Base-by-base conservation (phyloP, 2,329 filamentous ascomycete species). In the Xylogone sp. region DNA sequence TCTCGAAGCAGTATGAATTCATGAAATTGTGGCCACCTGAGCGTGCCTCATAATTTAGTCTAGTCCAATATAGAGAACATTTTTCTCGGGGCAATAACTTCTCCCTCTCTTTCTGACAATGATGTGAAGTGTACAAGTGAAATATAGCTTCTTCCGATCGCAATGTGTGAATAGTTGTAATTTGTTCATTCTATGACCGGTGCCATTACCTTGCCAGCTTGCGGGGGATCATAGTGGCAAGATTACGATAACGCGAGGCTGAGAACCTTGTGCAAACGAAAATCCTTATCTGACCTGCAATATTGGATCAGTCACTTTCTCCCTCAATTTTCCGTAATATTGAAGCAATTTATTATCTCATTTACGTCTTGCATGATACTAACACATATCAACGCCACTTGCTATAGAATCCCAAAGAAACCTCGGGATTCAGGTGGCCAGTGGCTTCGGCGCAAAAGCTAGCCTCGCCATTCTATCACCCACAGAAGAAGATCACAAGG, bases 1-100 rank as follows among this genome's bases (percentile, higher is more conserved):
- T 44, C 48, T 43, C 21, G 39, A 46, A 27, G 21, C 34, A 43
- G 48, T 45, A 43, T 49, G 34, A 39, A 39, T 39, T 9, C 34
- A 39, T 6, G 24, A 27, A 27, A 27, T 27, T 10, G 24, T 39
- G n/a, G 34, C 12, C 5, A 39, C 34, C 34, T 39, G 10, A 18
- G n/a, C 5, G 34, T 6, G 18, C 43, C 43, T 29, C 24, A 22
- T 31, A 47, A 21, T 18, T 47, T 16, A n/a, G n/a, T n/a, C n/a
- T 39, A 39, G 34, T 39, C 34, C 34, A 39, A 39, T 39, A 39
- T 39, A 39, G 13, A 39, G 4, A 4, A n/a, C n/a, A 45, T 18
- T 45, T 29, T 22, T 4, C 20, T 45, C 5, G 6, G 21, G 21
- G 10, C 10, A 27, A 27, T 19, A 45, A 4, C 43, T 29, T n/a